These are phyloP conservation scores for Lipomyces yamanashiensis DNA, from an alignment of 805 yeast genomes.

Conservation along the genomic window DNA sequence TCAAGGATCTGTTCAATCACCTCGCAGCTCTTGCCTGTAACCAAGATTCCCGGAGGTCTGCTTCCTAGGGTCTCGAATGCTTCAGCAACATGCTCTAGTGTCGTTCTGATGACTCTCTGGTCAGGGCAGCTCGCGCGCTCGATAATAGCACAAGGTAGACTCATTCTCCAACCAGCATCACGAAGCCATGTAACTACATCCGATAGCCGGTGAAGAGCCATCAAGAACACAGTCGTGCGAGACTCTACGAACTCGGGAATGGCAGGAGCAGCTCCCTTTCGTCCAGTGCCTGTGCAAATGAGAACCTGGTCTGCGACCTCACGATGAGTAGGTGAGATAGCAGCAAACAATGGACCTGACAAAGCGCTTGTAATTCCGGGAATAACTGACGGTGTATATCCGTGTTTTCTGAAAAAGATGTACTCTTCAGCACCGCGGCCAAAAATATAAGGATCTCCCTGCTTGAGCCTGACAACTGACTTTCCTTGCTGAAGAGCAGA, in stretches of 20 bases:
- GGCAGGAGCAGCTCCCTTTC: conserved; percentile 78
- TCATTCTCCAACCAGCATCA: conserved; percentile 67
- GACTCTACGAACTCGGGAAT: conserved; percentile 73
- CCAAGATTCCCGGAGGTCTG: conserved; percentile 89
- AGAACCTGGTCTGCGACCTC: conserved; percentile 91
- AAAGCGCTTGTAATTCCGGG: conserved; percentile 92
- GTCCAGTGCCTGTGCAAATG: conserved; percentile 93
- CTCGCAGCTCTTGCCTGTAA: conserved; percentile 78
- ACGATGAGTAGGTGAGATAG: conserved; percentile 89
- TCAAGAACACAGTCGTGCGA: conserved; percentile 83
- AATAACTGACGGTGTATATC: conserved; percentile 71
- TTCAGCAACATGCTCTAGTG: conserved; percentile 64
- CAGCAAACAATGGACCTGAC: conserved; percentile 80
- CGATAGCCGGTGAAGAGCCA: conserved; percentile 80
- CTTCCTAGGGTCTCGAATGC: conserved; percentile 81
- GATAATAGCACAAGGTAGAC: conserved; percentile 79
- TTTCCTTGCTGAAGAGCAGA: conserved; percentile 66
- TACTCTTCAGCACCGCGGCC: conserved; percentile 97
- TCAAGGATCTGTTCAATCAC: conserved; percentile 48
- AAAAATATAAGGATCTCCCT: conserved; percentile 95
- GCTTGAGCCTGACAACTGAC: conserved; percentile 86
- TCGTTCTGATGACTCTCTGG: conserved; percentile 81
- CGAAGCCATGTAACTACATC: conserved; percentile 48
- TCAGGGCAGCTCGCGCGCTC: conserved; percentile 95
- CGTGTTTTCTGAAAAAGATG: conserved; percentile 66